Evolutionary conservation across 148 eudicot genomes (phyloP).

Genomic region (Cornus kousa): DNA sequence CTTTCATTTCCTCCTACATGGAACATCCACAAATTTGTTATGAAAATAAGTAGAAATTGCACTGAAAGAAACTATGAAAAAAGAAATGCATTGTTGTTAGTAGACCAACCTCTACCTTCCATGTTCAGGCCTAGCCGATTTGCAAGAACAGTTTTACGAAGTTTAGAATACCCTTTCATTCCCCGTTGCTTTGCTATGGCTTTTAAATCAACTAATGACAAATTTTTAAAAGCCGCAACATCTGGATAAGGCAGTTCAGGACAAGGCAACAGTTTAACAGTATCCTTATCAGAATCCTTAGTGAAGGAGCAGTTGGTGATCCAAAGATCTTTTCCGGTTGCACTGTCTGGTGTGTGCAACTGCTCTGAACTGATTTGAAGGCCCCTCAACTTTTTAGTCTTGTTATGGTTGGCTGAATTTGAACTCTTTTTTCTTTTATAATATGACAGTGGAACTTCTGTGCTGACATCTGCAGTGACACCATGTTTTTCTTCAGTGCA

Average conservation of each 20-base stretch:
- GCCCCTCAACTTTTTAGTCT: constrained; percentile 1
- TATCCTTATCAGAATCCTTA: not conserved
- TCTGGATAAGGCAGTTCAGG: not conserved
- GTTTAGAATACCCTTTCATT: constrained; percentile 11
- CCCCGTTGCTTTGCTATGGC: constrained; percentile 17
- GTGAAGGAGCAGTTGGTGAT: not conserved
- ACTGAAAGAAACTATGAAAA: not conserved
- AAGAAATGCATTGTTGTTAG: not conserved
- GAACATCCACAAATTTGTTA: not conserved
- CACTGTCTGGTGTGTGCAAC: not conserved
- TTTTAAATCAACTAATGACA: constrained; percentile 15
- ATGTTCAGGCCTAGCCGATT: constrained; percentile 14
- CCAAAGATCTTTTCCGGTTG: constrained; percentile 7
- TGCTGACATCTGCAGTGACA: constrained; percentile 4
- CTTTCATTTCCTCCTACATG: not conserved
- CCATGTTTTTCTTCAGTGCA: not conserved
- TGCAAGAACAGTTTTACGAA: constrained; percentile 18
- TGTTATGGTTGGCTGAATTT: not conserved
- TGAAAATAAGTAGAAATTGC: too few species aligned
- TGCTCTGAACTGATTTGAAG: constrained; percentile 2
- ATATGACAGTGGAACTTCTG: not conserved
- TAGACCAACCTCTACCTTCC: constrained; percentile 6
- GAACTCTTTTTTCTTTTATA: constrained; percentile 14
- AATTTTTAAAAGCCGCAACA: not conserved
- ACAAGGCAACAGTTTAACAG: constrained; percentile 5